phyloP scores from a whole-genome alignment of 345 rosid genomes.

The Citrus reticulata region DNA sequence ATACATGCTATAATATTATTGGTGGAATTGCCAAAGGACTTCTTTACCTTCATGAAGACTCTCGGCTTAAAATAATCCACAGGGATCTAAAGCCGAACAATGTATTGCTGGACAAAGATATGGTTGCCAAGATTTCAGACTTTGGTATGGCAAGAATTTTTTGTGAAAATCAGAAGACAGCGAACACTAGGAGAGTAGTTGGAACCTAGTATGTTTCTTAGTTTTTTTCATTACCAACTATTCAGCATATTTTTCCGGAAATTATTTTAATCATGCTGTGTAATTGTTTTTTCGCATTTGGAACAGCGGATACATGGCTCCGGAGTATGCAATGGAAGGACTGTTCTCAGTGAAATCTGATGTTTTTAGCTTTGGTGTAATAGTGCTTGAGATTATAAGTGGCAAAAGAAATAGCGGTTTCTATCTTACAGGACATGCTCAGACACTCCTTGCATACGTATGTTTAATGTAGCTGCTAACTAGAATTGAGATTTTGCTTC shows the following conservation, averaged over 20 bases:
- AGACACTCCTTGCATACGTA: conserved; percentile 20
- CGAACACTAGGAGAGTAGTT: conserved; percentile 24
- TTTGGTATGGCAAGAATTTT: conserved; percentile 42
- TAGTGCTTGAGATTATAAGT: conserved; percentile 36
- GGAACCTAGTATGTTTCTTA: conserved; percentile 32
- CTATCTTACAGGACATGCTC: conserved; percentile 19
- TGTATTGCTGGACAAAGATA: conserved; percentile 34
- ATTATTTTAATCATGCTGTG: neutral
- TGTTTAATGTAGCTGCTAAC: neutral
- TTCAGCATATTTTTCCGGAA: neutral
- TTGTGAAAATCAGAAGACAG: conserved; percentile 13
- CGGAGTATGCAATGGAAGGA: conserved; percentile 40
- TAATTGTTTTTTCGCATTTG: neutral
- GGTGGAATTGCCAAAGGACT: conserved; percentile 41
- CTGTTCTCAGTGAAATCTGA: conserved; percentile 41
- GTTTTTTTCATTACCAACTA: neutral
- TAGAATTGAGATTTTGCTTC: neutral
- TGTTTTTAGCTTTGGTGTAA: conserved; percentile 47
- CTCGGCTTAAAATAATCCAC: conserved; percentile 41
- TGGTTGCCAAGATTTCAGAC: conserved; percentile 49
- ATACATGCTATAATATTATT: conserved; percentile 25
- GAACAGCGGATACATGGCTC: conserved; percentile 47
- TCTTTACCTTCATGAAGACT: conserved; percentile 51
- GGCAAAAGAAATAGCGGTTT: conserved; percentile 29
- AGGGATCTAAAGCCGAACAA: conserved; percentile 46